A percentile compares a stretch with the other conserved stretches of the same genome.
These are phyloP conservation scores for Neurospora sp. DNA, from an alignment of 495 filamentous ascomycete species.

Conservation along the genomic window DNA sequence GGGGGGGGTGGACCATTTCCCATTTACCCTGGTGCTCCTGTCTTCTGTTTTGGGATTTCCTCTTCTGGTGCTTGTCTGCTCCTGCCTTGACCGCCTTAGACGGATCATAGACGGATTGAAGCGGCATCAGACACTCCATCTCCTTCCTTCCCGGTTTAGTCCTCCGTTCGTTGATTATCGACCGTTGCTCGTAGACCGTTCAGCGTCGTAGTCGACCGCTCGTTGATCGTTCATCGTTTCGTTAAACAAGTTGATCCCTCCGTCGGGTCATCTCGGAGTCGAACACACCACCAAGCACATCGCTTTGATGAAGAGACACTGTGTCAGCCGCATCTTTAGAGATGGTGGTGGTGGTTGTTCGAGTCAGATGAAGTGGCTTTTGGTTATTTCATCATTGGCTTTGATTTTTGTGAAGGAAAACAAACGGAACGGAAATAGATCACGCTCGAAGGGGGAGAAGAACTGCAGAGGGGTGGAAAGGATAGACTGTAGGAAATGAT, in stretches of 20 bases:
- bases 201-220: background rate
- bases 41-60: background rate
- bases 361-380: background rate
- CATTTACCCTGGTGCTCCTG: background rate
- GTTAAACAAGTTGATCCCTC: background rate
- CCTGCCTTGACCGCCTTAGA: background rate
- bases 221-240: background rate
- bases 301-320: background rate
- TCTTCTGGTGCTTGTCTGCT: background rate
- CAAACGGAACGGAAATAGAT: background rate
- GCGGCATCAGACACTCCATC: background rate
- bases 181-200: background rate
- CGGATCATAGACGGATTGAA: background rate
- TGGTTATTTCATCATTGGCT: background rate
- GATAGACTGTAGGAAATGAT: background rate
- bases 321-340: background rate
- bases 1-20: background rate
- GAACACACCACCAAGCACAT: background rate
- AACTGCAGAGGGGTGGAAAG: background rate
- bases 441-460: background rate
- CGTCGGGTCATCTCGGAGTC: background rate
- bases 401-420: background rate
- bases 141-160: background rate
- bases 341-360: background rate
- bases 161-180: background rate